These are phyloP conservation scores for Stephanodiscus minutulus DNA, from an alignment of 108 stramenopile genomes.

Conservation along the genomic window DNA sequence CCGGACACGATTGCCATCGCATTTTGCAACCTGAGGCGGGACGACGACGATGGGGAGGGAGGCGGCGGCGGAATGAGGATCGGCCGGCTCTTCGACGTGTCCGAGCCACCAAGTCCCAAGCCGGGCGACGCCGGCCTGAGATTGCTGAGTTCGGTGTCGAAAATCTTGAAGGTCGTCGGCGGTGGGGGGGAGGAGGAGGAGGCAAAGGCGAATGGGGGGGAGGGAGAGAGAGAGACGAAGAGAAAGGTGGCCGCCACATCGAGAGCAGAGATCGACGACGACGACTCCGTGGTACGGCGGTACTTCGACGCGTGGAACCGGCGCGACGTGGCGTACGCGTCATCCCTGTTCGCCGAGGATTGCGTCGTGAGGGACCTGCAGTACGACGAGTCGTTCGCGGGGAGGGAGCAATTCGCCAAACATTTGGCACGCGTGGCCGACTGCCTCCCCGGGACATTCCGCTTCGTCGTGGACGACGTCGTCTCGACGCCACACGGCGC, in stretches of 20 bases:
- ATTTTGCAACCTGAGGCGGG: not conserved
- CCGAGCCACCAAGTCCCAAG: constrained; percentile 39
- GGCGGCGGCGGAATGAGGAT: constrained; percentile 19
- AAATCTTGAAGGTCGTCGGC: constrained; percentile 16
- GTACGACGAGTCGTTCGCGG: constrained; percentile 71
- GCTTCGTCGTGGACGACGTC: constrained; percentile 71
- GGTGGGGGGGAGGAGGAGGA: not conserved
- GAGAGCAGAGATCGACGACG: not conserved
- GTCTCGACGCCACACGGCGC: constrained; percentile 33
- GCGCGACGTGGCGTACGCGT: constrained; percentile 70
- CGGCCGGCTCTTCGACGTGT: constrained; percentile 31
- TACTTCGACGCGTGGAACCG: constrained; percentile 82
- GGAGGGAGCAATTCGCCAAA: constrained; percentile 46
- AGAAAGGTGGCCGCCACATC: too few species aligned
- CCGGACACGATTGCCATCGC: constrained; percentile 14
- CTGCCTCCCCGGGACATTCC: constrained; percentile 61
- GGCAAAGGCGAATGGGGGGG: not conserved
- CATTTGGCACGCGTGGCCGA: constrained; percentile 61
- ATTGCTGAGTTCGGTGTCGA: constrained; percentile 38
- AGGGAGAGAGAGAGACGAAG: too few species aligned
- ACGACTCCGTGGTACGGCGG: constrained; percentile 35
- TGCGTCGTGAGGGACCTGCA: constrained; percentile 53
- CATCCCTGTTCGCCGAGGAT: constrained; percentile 57
- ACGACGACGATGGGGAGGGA: not conserved
- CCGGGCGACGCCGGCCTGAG: constrained; percentile 35